phyloP scores from a whole-genome alignment of 2,329 filamentous ascomycete species.

The Stemphylium lycopersici region DNA sequence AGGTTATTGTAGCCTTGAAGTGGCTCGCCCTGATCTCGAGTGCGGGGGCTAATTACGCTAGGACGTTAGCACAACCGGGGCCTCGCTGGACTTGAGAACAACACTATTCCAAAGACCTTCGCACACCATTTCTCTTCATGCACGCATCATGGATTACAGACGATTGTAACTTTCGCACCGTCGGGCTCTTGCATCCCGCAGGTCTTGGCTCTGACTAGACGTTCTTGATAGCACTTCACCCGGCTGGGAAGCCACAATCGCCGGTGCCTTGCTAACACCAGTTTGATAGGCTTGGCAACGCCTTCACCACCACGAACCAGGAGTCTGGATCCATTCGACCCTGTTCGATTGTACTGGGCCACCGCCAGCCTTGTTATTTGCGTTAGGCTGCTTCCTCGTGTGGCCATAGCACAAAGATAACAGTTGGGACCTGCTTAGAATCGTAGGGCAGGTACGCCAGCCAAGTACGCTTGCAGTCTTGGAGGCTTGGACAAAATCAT shows the following conservation, averaged over 20 bases:
- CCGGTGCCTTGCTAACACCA: conserved; percentile 1
- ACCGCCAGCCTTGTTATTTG: neutral
- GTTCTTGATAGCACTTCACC: neutral
- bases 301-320: conserved; percentile 12
- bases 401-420: conserved; percentile 20
- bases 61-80: neutral
- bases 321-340: conserved; percentile 6
- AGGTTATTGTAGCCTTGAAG: neutral
- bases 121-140: neutral
- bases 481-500: conserved; percentile 13
- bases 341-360: neutral
- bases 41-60: neutral
- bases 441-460: conserved; percentile 20
- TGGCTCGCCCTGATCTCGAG: neutral
- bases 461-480: conserved; percentile 28
- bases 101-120: neutral
- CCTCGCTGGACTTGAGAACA: neutral
- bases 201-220: neutral
- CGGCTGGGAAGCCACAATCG: neutral
- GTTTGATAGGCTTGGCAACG: conserved; percentile 13
- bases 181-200: neutral
- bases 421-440: conserved; percentile 26
- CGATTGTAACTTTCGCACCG: neutral
- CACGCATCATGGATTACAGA: neutral
- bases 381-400: conserved; percentile 1